A percentile compares a stretch with the other conserved stretches of the same genome.
phyloP scores from a whole-genome alignment of 495 filamentous ascomycete genomes.

The Articulospora tetracladia region DNA sequence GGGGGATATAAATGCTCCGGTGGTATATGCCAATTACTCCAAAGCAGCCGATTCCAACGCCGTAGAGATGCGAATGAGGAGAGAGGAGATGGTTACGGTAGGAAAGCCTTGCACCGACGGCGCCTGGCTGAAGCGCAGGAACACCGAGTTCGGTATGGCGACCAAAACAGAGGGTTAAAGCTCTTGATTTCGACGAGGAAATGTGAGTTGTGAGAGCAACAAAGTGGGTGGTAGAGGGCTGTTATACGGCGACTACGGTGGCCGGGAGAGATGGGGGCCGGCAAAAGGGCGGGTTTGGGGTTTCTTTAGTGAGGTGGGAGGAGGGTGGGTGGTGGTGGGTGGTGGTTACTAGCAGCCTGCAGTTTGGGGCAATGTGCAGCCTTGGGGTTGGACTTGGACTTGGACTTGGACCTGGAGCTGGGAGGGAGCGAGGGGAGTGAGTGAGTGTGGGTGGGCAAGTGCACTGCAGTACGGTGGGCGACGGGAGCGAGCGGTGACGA shows the following conservation, averaged over 20 bases:
- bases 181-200: conserved; percentile 14
- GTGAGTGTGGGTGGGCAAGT: background rate
- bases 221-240: conserved; percentile 20
- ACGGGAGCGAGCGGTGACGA: too few relatives aligned
- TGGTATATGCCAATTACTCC: conserved; percentile 28
- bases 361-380: background rate
- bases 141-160: conserved; percentile 26
- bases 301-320: too few relatives aligned
- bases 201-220: conserved; percentile 11
- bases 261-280: conserved; percentile 4
- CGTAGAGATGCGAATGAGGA: conserved; percentile 15
- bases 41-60: conserved; percentile 19
- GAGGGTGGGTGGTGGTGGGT: too few relatives aligned
- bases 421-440: background rate
- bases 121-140: conserved; percentile 26
- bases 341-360: too few relatives aligned
- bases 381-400: background rate
- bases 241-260: conserved; percentile 23
- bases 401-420: background rate
- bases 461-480: background rate
- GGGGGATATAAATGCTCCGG: conserved; percentile 6
- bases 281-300: too few relatives aligned
- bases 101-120: conserved; percentile 28
- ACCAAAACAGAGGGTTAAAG: conserved; percentile 23
- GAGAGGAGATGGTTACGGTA: conserved; percentile 7